Evolutionary conservation across 1,139 yeast genomes (phyloP), one percentile per base, ranked within the genome.

Genomic region (Nakaseomyces delphensis): DNA sequence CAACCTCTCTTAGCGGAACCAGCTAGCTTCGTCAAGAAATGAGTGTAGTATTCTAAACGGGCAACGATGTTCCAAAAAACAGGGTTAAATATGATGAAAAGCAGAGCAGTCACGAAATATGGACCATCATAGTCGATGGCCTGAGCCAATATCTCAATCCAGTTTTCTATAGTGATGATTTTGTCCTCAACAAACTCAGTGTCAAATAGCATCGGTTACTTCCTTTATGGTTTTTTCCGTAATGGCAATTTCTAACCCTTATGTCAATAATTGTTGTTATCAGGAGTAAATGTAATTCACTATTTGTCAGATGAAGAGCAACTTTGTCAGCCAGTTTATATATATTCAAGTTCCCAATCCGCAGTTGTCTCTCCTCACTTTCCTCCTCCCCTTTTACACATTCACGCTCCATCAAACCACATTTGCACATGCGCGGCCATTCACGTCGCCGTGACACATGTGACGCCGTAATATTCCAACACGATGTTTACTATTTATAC

Each of bases 51-150:
- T 62, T 91, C 97, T 48, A 75, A 57, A 55, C 96, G 74, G 8
- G 98, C 98, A 23, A 77, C 95, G 45, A 83, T 73, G 63, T 91
- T 91, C 98, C 98, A 91, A 62, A 87, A 89, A 27, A 84, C 75
- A 13, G 98, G 98, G 61, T 91, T 91, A 74, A 91, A 89, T 10
- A 65, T 69, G 39, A 77, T 54, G 1, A 84, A 74, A n/a, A 33
- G 27, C 18, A 33, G 8, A 3, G 37, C 37, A 2, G 37, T 20
- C 11, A n/a, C 9, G 18, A 33, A 33, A 19, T 33, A 21, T 13
- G 37, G 37, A 5, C 27, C 37, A n/a, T 33, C 37, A 4, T 33
- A 33, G 18, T 33, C 37, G 13, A 33, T 21, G 11, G 37, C 15
- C 18, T 33, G 16, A 4, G 18, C 9, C 27, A 33, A 15, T 21